Percentiles rank a stretch among this genome's conserved stretches.
Evolutionary conservation across 1,284 basidiomycete genomes (phyloP).

Genomic region (Rhodotorula sp.): DNA sequence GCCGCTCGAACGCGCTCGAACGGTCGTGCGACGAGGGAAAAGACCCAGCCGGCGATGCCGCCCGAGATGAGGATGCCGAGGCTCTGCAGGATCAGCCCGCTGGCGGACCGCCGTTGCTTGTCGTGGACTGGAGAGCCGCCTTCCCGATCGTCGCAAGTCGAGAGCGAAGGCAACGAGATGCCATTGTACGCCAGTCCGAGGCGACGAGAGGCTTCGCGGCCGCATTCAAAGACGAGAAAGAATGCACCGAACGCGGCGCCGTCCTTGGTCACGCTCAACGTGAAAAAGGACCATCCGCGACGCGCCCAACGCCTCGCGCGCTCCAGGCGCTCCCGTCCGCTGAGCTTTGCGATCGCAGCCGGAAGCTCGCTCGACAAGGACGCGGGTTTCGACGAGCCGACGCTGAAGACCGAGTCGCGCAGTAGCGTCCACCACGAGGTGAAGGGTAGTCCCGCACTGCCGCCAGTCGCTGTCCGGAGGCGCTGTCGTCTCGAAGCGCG

Average conservation of each 20-base stretch:
- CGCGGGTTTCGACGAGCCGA: slow-evolving; percentile 4
- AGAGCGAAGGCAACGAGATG: slow-evolving; percentile 7
- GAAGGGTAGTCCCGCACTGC: slow-evolving; percentile 11
- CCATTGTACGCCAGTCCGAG: slow-evolving; percentile 38
- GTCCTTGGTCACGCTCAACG: slow-evolving; percentile 49
- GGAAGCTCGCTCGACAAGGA: not conserved
- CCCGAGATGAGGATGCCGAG: slow-evolving; percentile 44
- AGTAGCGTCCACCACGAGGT: slow-evolving; percentile 28
- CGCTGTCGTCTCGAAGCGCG: not conserved
- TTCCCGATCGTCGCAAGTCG: not conserved
- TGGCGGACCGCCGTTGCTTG: slow-evolving; percentile 15
- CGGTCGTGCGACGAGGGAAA: slow-evolving; percentile 47
- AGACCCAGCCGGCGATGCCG: slow-evolving; percentile 44
- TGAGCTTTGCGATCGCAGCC: slow-evolving; percentile 17
- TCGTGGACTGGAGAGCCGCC: not conserved
- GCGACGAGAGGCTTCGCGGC: slow-evolving; percentile 46
- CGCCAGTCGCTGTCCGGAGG: not conserved
- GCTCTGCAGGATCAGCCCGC: slow-evolving; percentile 42
- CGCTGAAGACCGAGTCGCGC: slow-evolving; percentile 26
- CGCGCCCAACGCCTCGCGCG: slow-evolving; percentile 38
- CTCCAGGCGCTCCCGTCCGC: slow-evolving; percentile 41
- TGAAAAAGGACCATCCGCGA: slow-evolving; percentile 47
- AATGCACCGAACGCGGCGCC: slow-evolving; percentile 48
- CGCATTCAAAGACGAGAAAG: slow-evolving; percentile 51
- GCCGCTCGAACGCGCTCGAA: slow-evolving; percentile 49